These are phyloP conservation scores for Pseudogymnoascus verrucosus DNA, from an alignment of 2,329 filamentous ascomycete genomes.

Conservation along the genomic window DNA sequence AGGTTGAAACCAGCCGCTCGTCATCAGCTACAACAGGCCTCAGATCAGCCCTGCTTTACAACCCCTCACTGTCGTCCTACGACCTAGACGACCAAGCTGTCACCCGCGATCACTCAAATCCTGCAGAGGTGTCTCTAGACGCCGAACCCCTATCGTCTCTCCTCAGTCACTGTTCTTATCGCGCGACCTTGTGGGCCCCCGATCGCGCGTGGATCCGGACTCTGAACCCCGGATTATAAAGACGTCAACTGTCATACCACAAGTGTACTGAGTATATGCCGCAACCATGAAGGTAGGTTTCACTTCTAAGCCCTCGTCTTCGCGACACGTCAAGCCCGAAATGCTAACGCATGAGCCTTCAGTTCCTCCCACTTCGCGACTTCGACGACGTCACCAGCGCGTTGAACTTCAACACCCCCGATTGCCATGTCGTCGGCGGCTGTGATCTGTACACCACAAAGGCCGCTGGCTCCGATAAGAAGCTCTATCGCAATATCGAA, in stretches of 20 bases:
- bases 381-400: constrained; percentile 88
- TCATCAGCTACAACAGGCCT: constrained; percentile 34
- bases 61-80: constrained; percentile 9
- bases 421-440: constrained; percentile 84
- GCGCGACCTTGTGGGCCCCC: background rate
- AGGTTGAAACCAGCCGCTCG: constrained; percentile 34
- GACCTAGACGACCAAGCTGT: constrained; percentile 17
- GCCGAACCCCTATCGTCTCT: background rate
- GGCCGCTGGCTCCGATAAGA: constrained; percentile 90
- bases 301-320: constrained; percentile 21
- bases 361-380: constrained; percentile 88
- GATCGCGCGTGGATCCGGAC: background rate
- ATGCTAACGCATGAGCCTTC: constrained; percentile 18
- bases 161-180: background rate
- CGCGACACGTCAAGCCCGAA: background rate
- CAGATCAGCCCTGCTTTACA: constrained; percentile 12
- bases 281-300: constrained; percentile 19
- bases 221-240: background rate
- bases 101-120: background rate
- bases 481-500: constrained; percentile 93
- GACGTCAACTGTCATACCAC: background rate
- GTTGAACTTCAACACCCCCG: constrained; percentile 90
- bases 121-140: background rate
- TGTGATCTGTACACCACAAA: constrained; percentile 98
- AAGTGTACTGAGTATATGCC: constrained; percentile 21